These are phyloP conservation scores for Blastocystis sp. DNA, from an alignment of 352 stramenopile genomes.

Conservation along the genomic window DNA sequence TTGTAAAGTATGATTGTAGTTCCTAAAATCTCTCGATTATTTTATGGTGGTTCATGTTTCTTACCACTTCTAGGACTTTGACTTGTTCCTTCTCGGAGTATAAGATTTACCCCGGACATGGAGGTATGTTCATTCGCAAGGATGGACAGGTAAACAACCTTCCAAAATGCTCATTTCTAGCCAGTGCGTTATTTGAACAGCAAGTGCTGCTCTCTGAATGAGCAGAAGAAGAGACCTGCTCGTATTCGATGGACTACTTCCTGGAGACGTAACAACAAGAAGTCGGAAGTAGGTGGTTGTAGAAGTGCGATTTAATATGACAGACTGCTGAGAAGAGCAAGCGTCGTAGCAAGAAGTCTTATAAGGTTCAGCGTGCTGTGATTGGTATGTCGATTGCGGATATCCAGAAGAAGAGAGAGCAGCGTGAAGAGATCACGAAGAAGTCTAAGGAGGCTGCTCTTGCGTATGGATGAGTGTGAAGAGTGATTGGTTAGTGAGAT, in stretches of 20 bases:
- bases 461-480: background rate
- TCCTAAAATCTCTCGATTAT: background rate
- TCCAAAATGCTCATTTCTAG: constrained; percentile 6
- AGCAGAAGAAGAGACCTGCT: constrained; percentile 97
- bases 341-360: constrained; percentile 59
- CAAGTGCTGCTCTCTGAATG: constrained; percentile 95
- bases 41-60: constrained; percentile 10
- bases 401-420: constrained; percentile 60
- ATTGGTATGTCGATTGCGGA: constrained; percentile 52
- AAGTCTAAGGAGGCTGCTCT: constrained; percentile 62
- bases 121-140: constrained; percentile 94
- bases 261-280: constrained; percentile 73
- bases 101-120: constrained; percentile 96
- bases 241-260: constrained; percentile 96
- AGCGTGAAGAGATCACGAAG: constrained; percentile 59
- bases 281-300: constrained; percentile 51
- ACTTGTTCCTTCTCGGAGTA: constrained; percentile 85
- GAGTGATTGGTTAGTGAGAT: constrained; percentile 24
- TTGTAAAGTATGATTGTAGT: constrained; percentile 49
- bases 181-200: constrained; percentile 89
- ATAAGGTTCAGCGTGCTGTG: constrained; percentile 45
- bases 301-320: background rate
- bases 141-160: constrained; percentile 80
- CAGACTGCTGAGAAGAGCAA: constrained; percentile 68
- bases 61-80: constrained; percentile 75